A percentile compares a stretch with the other conserved stretches of the same genome.
Conservation (phyloP, 2,329 filamentous ascomycete species). For the Pseudogymnoascus sp. region DNA sequence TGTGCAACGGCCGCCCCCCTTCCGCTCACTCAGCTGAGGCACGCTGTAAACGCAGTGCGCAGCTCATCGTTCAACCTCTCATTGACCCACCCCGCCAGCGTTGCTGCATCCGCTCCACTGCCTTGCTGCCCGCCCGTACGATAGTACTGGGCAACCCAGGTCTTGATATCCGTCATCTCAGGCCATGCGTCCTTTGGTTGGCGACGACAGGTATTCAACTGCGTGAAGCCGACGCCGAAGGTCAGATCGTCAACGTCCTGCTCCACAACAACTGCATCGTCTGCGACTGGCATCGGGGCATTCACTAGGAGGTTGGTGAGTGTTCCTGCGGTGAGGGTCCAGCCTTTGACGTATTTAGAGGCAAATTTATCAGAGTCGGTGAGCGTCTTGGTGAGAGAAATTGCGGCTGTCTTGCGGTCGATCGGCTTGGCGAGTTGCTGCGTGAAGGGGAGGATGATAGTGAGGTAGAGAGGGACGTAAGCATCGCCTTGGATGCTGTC, state of each 20-base stretch:
- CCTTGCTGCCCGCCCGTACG: neutral
- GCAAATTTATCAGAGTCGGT: constrained; percentile 80
- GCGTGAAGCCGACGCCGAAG: constrained; percentile 91
- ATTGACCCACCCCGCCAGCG: neutral
- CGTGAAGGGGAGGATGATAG: constrained; percentile 78
- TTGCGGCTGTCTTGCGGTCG: constrained; percentile 86
- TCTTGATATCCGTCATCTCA: constrained; percentile 68
- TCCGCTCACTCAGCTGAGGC: neutral
- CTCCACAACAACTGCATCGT: constrained; percentile 72
- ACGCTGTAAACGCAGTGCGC: neutral
- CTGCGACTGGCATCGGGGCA: constrained; percentile 59
- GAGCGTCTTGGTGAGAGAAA: constrained; percentile 87
- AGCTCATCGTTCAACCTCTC: constrained; percentile 3
- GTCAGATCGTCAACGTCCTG: constrained; percentile 90
- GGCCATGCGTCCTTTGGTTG: constrained; percentile 72
- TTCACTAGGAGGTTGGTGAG: constrained; percentile 83
- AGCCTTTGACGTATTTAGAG: constrained; percentile 74
- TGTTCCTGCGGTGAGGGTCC: constrained; percentile 83
- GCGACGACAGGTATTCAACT: constrained; percentile 80
- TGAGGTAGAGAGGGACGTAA: constrained; percentile 78
- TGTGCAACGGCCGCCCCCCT: neutral
- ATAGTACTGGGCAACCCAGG: constrained; percentile 54
- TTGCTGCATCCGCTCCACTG: neutral
- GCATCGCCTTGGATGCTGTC: constrained; percentile 71
- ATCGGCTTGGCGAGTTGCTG: constrained; percentile 78